Percentiles rank a stretch among this genome's conserved stretches.
phyloP scores from a whole-genome alignment of 2,329 filamentous ascomycete genomes.

The Aspergillus novoparasiticus region DNA sequence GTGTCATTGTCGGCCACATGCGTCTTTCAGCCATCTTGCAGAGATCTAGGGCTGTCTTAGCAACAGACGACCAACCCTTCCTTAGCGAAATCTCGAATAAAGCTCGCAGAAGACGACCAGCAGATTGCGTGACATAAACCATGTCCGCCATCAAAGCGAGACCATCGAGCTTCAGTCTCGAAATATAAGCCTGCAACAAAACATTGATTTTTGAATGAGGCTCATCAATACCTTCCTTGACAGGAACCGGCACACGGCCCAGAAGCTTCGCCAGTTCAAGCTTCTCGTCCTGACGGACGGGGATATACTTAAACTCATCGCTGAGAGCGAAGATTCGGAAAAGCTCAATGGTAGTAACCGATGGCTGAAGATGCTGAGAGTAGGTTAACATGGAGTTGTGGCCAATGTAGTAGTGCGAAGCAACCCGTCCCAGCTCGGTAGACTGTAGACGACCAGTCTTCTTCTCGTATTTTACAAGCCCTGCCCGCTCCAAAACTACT shows the following conservation, averaged over 20 bases:
- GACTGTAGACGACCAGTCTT: constrained; percentile 85
- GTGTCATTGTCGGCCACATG: constrained; percentile 99
- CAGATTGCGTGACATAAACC: constrained; percentile 97
- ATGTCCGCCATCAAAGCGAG: constrained; percentile 96
- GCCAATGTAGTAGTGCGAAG: constrained; percentile 98
- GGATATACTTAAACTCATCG: constrained; percentile 98
- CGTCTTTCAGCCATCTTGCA: constrained; percentile 99
- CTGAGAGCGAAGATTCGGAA: constrained; percentile 96
- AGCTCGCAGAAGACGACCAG: constrained; percentile 90
- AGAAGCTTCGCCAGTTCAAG: constrained; percentile 91
- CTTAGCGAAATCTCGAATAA: constrained; percentile 97
- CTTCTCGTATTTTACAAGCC: constrained; percentile 92
- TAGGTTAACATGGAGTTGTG: constrained; percentile 96
- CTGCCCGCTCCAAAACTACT: constrained; percentile 80
- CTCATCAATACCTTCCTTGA: constrained; percentile 97
- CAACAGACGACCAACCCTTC: constrained; percentile 92
- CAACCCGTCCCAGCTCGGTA: constrained; percentile 91
- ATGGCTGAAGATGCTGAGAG: constrained; percentile 91
- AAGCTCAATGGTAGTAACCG: constrained; percentile 89
- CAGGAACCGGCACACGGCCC: constrained; percentile 86
- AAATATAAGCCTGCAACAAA: constrained; percentile 93
- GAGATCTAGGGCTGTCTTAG: constrained; percentile 86
- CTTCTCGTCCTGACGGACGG: constrained; percentile 96
- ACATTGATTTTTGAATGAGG: constrained; percentile 98
- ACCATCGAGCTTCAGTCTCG: constrained; percentile 88